Conservation (phyloP, 441 rosid species). For the Capsella rubella region DNA sequence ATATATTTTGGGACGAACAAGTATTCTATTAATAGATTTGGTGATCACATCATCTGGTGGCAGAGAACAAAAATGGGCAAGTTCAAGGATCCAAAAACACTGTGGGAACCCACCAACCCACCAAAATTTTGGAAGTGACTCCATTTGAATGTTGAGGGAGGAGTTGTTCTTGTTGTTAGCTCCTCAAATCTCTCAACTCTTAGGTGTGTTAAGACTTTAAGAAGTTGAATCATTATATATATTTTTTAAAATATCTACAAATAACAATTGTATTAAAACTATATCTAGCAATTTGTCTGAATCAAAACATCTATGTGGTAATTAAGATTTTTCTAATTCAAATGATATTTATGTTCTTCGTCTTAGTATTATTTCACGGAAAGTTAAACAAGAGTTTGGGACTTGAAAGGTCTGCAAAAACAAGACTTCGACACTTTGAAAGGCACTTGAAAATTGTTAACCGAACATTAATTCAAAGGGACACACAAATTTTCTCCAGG, state of each 20-base stretch:
- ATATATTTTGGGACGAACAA: slow-evolving; percentile 22
- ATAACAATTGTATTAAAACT: neutral
- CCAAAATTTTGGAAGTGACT: slow-evolving; percentile 40
- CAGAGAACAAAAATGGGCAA: slow-evolving; percentile 63
- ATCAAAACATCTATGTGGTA: neutral
- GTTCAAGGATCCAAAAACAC: slow-evolving; percentile 67
- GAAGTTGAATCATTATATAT: neutral
- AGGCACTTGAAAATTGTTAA: neutral
- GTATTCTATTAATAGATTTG: slow-evolving; percentile 44
- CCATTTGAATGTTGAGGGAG: slow-evolving; percentile 25
- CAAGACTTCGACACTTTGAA: neutral
- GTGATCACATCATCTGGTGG: slow-evolving; percentile 54
- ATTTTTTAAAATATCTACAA: neutral
- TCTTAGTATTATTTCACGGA: neutral
- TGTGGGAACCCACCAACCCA: slow-evolving; percentile 46
- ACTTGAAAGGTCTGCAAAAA: neutral
- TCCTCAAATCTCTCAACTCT: slow-evolving; percentile 27
- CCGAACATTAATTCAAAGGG: slow-evolving; percentile 10
- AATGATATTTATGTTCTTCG: neutral
- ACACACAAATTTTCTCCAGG: neutral
- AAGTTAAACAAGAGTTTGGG: neutral
- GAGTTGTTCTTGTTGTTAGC: slow-evolving; percentile 25
- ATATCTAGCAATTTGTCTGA: neutral
- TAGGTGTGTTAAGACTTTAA: slow-evolving; percentile 5
- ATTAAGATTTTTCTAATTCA: neutral